Evolutionary conservation across 2,329 filamentous ascomycete genomes (phyloP).

Genomic region (Aureobasidium vineae): DNA sequence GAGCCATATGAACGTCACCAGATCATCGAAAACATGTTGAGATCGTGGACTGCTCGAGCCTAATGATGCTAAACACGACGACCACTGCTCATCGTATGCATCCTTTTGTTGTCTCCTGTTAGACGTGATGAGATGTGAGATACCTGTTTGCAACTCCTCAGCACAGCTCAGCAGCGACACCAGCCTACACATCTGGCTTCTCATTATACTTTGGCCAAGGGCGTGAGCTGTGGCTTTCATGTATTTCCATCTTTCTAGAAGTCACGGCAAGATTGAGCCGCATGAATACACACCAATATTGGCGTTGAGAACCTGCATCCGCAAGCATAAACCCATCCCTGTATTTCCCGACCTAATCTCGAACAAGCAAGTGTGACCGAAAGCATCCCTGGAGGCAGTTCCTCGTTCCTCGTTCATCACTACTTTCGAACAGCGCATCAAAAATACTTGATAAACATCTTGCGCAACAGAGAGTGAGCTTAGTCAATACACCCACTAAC

Average conservation of each 20-base stretch:
- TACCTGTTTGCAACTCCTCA: neutral
- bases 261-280: conserved; percentile 6
- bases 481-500: neutral
- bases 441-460: neutral
- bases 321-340: neutral
- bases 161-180: neutral
- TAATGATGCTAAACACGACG: conserved; percentile 7
- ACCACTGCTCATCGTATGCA: neutral
- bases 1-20: conserved; percentile 19
- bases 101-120: neutral
- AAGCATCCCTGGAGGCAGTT: neutral
- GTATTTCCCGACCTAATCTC: neutral
- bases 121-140: neutral
- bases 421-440: neutral
- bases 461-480: neutral
- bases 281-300: conserved; percentile 4
- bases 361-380: conserved; percentile 7
- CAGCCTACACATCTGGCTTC: neutral
- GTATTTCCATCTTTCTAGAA: conserved; percentile 14
- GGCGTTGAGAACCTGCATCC: conserved; percentile 17
- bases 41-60: conserved; percentile 6
- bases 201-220: neutral
- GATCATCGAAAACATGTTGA: conserved; percentile 1
- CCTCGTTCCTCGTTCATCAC: neutral
- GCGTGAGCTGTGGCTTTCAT: neutral